Conservation (phyloP, 1,284 basidiomycete genomes). For the Schizophyllum commune region DNA sequence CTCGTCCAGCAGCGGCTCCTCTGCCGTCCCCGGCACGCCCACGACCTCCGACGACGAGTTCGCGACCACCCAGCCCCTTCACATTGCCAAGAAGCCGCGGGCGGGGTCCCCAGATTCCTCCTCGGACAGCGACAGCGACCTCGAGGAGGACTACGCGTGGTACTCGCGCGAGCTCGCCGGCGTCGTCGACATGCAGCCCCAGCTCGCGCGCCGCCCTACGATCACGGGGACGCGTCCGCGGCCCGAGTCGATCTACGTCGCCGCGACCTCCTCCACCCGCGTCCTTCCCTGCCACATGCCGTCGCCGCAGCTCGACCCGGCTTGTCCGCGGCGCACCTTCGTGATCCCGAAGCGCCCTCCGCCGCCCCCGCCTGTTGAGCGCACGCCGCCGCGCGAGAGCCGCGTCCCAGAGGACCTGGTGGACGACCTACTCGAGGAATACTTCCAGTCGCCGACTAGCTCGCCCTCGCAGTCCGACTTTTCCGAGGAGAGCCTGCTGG, state of each 20-base stretch:
- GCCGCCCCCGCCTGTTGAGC: conserved; percentile 12
- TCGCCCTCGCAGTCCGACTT: conserved; percentile 25
- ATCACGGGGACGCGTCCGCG: conserved; percentile 16
- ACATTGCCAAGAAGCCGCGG: conserved; percentile 6
- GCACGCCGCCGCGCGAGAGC: conserved; percentile 31
- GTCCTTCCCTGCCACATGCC: conserved; percentile 4
- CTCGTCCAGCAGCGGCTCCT: conserved; percentile 21
- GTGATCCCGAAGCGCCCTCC: conserved; percentile 6
- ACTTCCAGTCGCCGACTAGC: conserved; percentile 18
- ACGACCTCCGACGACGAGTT: conserved; percentile 30
- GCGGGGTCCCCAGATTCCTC: conserved; percentile 6
- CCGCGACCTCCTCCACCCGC: conserved; percentile 6
- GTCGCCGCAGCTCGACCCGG: conserved; percentile 18
- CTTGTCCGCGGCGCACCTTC: conserved; percentile 14
- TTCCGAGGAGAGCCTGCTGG: neutral
- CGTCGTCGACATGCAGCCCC: conserved; percentile 24
- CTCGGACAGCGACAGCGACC: conserved; percentile 21
- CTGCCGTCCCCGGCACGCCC: conserved; percentile 30
- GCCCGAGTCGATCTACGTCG: conserved; percentile 26
- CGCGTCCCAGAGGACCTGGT: conserved; percentile 28
- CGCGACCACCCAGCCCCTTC: conserved; percentile 12
- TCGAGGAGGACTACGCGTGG: conserved; percentile 33
- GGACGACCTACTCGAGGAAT: conserved; percentile 19
- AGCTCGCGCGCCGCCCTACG: conserved; percentile 16
- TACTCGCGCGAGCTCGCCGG: conserved; percentile 32